phyloP scores from a whole-genome alignment of 2,329 filamentous ascomycete species.

The Purpureocillium takamizusanense region DNA sequence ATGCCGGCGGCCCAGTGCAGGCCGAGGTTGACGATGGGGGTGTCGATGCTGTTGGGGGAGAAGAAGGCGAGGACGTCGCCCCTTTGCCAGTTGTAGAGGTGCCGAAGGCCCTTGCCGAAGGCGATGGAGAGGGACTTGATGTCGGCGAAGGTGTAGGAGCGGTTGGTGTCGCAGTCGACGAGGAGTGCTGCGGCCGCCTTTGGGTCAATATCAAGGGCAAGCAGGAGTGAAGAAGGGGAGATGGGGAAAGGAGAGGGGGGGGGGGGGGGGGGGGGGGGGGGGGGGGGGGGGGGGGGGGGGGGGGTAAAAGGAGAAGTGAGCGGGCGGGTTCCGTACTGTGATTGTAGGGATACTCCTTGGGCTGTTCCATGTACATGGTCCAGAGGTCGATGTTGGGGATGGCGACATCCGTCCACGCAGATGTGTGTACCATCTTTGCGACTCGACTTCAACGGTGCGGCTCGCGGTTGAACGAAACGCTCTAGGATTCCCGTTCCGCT shows the following conservation, averaged over 20 bases:
- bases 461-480: too few relatives aligned
- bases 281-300: not conserved
- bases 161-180: constrained; percentile 61
- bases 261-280: too few relatives aligned
- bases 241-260: not conserved
- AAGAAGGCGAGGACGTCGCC: constrained; percentile 78
- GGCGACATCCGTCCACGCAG: constrained; percentile 52
- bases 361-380: constrained; percentile 64
- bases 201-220: constrained; percentile 3
- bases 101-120: constrained; percentile 75
- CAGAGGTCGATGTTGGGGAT: constrained; percentile 73
- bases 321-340: constrained; percentile 47
- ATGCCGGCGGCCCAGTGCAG: constrained; percentile 76
- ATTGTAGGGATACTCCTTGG: constrained; percentile 61
- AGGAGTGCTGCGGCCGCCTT: constrained; percentile 55
- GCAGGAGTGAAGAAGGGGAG: constrained; percentile 3
- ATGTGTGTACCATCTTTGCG: constrained; percentile 58
- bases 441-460: too few relatives aligned
- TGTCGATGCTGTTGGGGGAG: constrained; percentile 81
- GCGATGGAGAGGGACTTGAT: constrained; percentile 55
- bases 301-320: not conserved
- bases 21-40: constrained; percentile 67
- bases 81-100: constrained; percentile 68
- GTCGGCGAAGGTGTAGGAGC: constrained; percentile 61
- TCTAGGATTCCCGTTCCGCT: not conserved